Evolutionary conservation across 768 basidiomycete genomes (phyloP), one percentile per base, ranked within the genome.

Genomic region (Solioccasus polychromus): DNA sequence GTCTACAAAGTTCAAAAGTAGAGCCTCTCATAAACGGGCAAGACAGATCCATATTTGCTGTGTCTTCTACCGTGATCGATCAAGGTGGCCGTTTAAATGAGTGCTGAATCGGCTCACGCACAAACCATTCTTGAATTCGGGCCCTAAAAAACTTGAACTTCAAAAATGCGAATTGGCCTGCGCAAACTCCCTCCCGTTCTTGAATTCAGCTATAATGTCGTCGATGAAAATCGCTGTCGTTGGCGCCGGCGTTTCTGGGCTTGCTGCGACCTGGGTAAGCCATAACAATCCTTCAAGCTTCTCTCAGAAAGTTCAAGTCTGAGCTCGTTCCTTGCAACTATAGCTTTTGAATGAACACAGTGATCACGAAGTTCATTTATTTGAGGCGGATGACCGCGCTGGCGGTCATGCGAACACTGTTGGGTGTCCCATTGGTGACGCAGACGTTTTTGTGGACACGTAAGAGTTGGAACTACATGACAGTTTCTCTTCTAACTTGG

Each of bases 381-480:
- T 78, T 55, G 85, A 92, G 59, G 72, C 82, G 3, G 83, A 82
- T 39, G 61, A 63, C 37, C 75, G 83, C 35, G 77, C 81, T 0
- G 87, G 88, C 11, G 88, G 87, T 7, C 88, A 90, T 57, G 85
- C 87, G 7, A 82, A 91, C 58, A 89, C 88, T 0, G 80, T 88
- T 8, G 60, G 59, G 32, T 87, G 79, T 60, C 59, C 58, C 15
- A 68, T 70, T 5, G 67, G 66, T 30, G 70, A 67, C 9, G 55
- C 66, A 25, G 63, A 68, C 4, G 71, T 82, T 1, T 71, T 77
- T 26, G 86, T 89, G 11, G 87, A 89, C 63, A 85, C 82, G 80
- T 88, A 66, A 52, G 84, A 71, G 12, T 35, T 11, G 38, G n/a
- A 15, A 30, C 31, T 8, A 28, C 14, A 19, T n/a, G n/a, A n/a